Conservation (phyloP, 2,329 filamentous ascomycete species). For the Clathrospora elynae region DNA sequence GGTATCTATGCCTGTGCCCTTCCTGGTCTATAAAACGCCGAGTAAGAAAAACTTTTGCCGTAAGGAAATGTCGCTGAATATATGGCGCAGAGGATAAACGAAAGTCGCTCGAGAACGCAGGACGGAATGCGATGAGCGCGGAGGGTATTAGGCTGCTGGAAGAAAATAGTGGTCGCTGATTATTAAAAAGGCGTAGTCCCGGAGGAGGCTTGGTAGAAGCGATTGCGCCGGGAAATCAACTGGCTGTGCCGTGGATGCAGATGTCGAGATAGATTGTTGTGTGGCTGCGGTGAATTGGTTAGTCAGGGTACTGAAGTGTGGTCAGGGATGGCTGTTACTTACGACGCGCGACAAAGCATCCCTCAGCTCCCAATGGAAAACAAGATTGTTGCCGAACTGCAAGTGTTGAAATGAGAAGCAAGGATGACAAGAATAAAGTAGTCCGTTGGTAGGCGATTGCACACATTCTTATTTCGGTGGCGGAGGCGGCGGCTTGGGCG, state of each 20-base stretch:
- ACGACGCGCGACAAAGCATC: conserved; percentile 41
- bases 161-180: conserved; percentile 42
- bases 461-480: conserved; percentile 46
- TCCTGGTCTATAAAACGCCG: conserved; percentile 50
- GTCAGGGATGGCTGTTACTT: conserved; percentile 37
- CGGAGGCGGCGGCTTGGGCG: conserved; percentile 52
- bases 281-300: conserved; percentile 39
- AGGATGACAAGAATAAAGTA: conserved; percentile 4
- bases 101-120: conserved; percentile 36
- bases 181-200: conserved; percentile 47
- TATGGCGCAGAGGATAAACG: conserved; percentile 29
- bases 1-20: conserved; percentile 50
- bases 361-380: conserved; percentile 41
- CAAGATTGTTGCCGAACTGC: conserved; percentile 1
- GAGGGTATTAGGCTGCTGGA: conserved; percentile 48
- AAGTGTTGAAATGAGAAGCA: too few relatives aligned
- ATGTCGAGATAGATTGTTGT: conserved; percentile 21
- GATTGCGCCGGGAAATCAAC: conserved; percentile 24
- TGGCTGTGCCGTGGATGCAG: conserved; percentile 18
- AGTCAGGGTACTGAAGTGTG: conserved; percentile 38
- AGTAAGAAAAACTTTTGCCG: conserved; percentile 41
- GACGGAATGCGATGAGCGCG: conserved; percentile 29
- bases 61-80: conserved; percentile 46
- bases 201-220: conserved; percentile 23
- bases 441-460: conserved; percentile 12